Conservation (phyloP, 345 rosid species). For the Pugionium dolabratum region DNA sequence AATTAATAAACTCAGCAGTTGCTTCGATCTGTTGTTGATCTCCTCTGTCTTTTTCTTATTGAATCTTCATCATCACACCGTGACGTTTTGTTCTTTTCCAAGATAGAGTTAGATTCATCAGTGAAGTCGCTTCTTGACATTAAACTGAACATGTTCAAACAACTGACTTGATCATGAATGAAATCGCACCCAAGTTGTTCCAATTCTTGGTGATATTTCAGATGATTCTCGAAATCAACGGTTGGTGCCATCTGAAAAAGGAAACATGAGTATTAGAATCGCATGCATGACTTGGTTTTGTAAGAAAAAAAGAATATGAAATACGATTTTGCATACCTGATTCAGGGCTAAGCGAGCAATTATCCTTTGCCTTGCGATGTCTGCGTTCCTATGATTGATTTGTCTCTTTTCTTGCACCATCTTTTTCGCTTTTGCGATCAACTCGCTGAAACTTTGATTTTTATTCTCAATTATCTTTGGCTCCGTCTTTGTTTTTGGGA, state of each 20-base stretch:
- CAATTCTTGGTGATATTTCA: background rate
- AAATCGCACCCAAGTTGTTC: conserved; percentile 3
- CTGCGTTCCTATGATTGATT: background rate
- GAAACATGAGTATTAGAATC: too few species aligned
- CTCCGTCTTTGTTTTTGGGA: background rate
- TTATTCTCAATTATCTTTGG: background rate
- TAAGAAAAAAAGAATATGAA: too few species aligned
- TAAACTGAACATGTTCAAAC: background rate
- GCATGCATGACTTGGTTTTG: too few species aligned
- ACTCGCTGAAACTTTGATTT: background rate
- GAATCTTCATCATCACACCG: too few species aligned
- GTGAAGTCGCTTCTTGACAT: conserved; percentile 1
- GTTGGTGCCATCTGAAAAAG: conserved; percentile 1
- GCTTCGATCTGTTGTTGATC: too few species aligned
- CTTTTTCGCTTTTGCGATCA: conserved; percentile 4
- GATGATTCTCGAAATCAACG: background rate
- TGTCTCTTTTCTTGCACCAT: conserved; percentile 4
- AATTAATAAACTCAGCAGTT: too few species aligned
- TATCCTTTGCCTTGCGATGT: conserved; percentile 1
- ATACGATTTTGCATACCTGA: too few species aligned
- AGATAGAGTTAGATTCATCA: background rate
- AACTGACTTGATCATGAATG: conserved; percentile 1
- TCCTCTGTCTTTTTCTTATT: too few species aligned
- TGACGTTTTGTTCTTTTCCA: background rate
- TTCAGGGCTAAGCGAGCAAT: background rate